phyloP scores from a whole-genome alignment of 2,329 filamentous ascomycete species.

The Cadophora sp. region DNA sequence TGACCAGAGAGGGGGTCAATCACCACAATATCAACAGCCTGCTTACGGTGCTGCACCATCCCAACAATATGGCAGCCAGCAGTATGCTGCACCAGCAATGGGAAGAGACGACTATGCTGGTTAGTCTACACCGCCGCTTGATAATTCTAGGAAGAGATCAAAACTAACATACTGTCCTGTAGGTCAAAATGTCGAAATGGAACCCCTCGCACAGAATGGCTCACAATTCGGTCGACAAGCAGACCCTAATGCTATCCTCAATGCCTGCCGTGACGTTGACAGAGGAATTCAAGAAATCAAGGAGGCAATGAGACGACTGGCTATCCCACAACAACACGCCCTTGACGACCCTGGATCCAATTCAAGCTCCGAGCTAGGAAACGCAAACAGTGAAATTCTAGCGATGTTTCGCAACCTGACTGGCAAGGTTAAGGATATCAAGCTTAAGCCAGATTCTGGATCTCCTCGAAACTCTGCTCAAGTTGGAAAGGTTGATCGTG shows the following conservation, averaged over 20 bases:
- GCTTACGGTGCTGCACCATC: constrained; percentile 26
- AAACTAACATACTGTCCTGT: not conserved
- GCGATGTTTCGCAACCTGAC: constrained; percentile 80
- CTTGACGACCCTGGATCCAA: constrained; percentile 74
- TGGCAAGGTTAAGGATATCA: constrained; percentile 80
- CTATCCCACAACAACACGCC: constrained; percentile 61
- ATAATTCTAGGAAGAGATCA: no score
- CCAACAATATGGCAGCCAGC: constrained; percentile 34
- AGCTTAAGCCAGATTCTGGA: constrained; percentile 78
- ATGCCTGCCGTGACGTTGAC: constrained; percentile 84
- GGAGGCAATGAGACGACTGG: no score
- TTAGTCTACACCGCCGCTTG: constrained; percentile 27
- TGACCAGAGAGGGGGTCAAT: constrained; percentile 56
- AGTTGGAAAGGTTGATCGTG: constrained; percentile 80
- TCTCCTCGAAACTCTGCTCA: constrained; percentile 78
- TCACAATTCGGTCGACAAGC: constrained; percentile 52
- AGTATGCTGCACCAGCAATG: constrained; percentile 50
- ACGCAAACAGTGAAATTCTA: constrained; percentile 81
- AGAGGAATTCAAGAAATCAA: constrained; percentile 68
- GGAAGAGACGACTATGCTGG: constrained; percentile 49
- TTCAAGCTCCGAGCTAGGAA: constrained; percentile 73
- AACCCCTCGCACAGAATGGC: constrained; percentile 56
- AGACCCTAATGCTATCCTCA: constrained; percentile 80
- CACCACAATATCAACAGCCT: constrained; percentile 29
- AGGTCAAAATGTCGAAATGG: constrained; percentile 69